Evolutionary conservation across 495 filamentous ascomycete genomes (phyloP).

Genomic region (Mytilinidion resinicola): DNA sequence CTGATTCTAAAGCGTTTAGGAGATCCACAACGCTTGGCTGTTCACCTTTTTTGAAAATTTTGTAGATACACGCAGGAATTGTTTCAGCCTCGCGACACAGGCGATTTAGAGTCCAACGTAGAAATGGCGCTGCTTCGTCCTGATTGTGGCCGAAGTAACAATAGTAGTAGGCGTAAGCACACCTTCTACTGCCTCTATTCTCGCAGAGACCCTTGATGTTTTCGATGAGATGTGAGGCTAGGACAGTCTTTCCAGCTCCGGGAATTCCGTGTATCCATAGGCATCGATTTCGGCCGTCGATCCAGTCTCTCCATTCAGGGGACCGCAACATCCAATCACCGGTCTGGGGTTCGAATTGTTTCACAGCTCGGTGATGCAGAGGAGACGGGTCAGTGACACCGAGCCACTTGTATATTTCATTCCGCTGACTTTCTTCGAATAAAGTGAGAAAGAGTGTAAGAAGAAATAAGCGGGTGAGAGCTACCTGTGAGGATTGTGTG

Average conservation of each 20-base stretch:
- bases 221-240: constrained; percentile 35
- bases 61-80: constrained; percentile 10
- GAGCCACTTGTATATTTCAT: neutral
- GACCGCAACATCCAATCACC: constrained; percentile 26
- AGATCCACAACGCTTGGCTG: neutral
- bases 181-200: neutral
- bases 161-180: constrained; percentile 35
- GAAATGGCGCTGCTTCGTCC: constrained; percentile 20
- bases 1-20: neutral
- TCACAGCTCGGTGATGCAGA: constrained; percentile 19
- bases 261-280: constrained; percentile 42
- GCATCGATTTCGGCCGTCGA: constrained; percentile 13
- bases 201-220: constrained; percentile 20
- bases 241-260: constrained; percentile 40
- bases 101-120: constrained; percentile 30
- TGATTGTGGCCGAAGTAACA: constrained; percentile 36
- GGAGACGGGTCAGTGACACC: constrained; percentile 1
- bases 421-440: neutral
- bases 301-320: constrained; percentile 23
- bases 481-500: neutral
- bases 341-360: constrained; percentile 14
- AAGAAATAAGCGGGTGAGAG: too few relatives aligned
- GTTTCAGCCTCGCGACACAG: constrained; percentile 30
- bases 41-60: neutral
- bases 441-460: too few relatives aligned